Base-by-base conservation (phyloP, 495 filamentous ascomycete genomes). In the Cetradonia linearis region DNA sequence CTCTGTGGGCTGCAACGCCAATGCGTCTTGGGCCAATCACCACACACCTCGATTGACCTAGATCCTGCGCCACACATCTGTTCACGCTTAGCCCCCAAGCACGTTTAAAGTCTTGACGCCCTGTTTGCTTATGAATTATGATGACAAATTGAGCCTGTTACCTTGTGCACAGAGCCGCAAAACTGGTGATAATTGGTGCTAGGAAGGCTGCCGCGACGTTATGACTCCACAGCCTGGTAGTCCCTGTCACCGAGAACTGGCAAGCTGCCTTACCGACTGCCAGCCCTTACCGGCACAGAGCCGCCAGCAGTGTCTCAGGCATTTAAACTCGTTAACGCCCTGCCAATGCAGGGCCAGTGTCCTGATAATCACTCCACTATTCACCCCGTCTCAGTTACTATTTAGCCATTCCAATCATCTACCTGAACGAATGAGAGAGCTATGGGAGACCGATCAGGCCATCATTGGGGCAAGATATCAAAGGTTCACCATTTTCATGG, bases 91-190 rank as follows among this genome's bases (percentile, higher is more conserved):
- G 50, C 9, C 9, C 31, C n/a, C 50, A 53, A 33, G 16, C 50
- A 31, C 31, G 18, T n/a, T 20, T 30, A n/a, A 18, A 5, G n/a
- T 2, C 6, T 1, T 16, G 31, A 58, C 25, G 42, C 56, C 56
- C 27, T 33, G 6, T 34, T 48, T 33, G 56, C 28, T 23, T 36
- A 40, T 6, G n/a, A 48, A 10, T 23, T 36, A 40, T 6, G n/a
- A 48, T 3, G 23, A 48, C 38, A 14, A 28, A n/a, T 6, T 34
- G n/a, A 40, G 25, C 31, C 49, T 33, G n/a, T n/a, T 53, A 42
- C 18, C 33, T 23, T 14, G 50, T 53, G 30, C 31, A 30, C 27
- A 25, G 56, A 58, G 56, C 56, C 56, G 42, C 56, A 47, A 42
- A 14, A 13, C 36, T 23, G n/a, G 31, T 33, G 23, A 44, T 20